Conservation (phyloP, 768 basidiomycete genomes). For the Lepiota venenata region DNA sequence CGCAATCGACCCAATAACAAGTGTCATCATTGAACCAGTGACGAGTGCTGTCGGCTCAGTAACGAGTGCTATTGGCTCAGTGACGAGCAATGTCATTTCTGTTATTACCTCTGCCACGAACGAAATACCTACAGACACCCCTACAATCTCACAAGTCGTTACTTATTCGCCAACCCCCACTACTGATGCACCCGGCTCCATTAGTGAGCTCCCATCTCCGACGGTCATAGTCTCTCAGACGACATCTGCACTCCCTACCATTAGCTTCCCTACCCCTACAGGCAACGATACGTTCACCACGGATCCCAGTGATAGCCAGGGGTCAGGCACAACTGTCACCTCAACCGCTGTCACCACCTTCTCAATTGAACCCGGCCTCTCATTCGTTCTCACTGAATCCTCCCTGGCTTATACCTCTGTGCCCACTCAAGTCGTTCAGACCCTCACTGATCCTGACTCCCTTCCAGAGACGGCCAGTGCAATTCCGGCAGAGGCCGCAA, state of each 20-base stretch:
- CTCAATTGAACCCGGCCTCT: constrained; percentile 36
- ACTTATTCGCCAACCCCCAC: not conserved
- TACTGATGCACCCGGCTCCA: not conserved
- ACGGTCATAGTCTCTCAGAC: not conserved
- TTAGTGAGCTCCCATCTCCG: not conserved
- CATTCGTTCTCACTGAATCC: constrained; percentile 41
- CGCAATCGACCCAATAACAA: not conserved
- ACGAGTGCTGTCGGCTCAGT: not conserved
- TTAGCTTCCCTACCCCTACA: constrained; percentile 18
- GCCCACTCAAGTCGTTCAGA: constrained; percentile 23
- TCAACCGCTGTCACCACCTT: constrained; percentile 20
- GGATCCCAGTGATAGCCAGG: not conserved
- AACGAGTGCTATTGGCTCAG: not conserved
- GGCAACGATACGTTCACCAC: not conserved
- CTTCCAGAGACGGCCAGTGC: constrained; percentile 30
- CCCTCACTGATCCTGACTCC: constrained; percentile 42
- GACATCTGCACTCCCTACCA: constrained; percentile 11
- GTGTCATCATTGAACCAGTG: not conserved
- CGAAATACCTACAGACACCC: constrained; percentile 8
- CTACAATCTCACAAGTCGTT: not conserved
- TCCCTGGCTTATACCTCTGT: constrained; percentile 37
- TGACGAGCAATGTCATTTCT: not conserved
- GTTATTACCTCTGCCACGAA: not conserved
- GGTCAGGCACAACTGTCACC: constrained; percentile 6
- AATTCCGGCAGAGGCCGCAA: constrained; percentile 13